Evolutionary conservation across 345 rosid species (phyloP).

Genomic region (Hibiscus tridactylites): DNA sequence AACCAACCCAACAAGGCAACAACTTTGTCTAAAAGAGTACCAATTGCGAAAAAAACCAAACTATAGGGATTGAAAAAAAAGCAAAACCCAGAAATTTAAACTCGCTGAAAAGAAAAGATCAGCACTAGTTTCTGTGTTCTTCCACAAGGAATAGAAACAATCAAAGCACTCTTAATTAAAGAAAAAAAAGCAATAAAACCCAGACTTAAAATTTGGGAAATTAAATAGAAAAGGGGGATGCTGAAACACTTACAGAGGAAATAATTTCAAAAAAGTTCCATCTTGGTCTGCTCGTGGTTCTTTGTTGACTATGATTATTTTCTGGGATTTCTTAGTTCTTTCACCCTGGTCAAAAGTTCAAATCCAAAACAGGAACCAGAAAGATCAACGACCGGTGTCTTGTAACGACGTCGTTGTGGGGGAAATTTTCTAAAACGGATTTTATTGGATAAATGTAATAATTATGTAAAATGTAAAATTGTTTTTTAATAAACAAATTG

Average conservation of each 20-base stretch:
- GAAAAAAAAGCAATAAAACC: constrained; percentile 11
- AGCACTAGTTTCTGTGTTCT: constrained; percentile 12
- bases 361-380: neutral
- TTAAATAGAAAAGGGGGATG: neutral
- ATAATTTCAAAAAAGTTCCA: constrained; percentile 14
- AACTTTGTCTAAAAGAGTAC: constrained; percentile 7
- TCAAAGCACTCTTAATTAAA: neutral
- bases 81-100: constrained; percentile 16
- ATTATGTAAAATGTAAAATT: too few species aligned
- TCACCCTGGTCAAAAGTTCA: constrained; percentile 6
- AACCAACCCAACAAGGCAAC: constrained; percentile 4
- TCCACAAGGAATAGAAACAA: neutral
- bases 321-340: neutral
- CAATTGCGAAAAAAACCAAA: constrained; percentile 17
- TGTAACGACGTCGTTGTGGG: neutral
- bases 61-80: constrained; percentile 15
- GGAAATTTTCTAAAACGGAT: too few species aligned
- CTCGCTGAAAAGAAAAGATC: constrained; percentile 15
- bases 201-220: neutral
- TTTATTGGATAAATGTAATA: too few species aligned
- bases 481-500: too few species aligned
- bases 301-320: constrained; percentile 45
- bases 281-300: constrained; percentile 32
- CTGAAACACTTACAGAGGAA: constrained; percentile 24
- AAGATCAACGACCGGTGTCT: neutral